phyloP scores from a whole-genome alignment of 2,329 filamentous ascomycete genomes.

The Dryadomyces sulphureus region DNA sequence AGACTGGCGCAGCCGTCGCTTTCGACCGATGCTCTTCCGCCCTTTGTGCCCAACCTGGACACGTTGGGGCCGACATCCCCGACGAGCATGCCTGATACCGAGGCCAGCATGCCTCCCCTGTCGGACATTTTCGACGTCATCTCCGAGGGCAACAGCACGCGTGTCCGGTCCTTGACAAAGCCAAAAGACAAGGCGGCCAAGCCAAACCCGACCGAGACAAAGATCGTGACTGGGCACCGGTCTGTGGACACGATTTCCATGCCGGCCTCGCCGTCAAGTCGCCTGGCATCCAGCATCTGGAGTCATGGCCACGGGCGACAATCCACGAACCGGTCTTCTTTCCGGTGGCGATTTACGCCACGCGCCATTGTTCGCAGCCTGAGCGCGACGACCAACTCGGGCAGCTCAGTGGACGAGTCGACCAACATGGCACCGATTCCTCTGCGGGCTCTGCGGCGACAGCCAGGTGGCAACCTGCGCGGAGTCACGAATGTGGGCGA shows the following conservation, averaged over 20 bases:
- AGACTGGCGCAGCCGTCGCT: conserved; percentile 23
- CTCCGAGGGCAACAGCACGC: background rate
- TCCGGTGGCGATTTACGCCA: conserved; percentile 37
- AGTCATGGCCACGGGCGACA: conserved; percentile 27
- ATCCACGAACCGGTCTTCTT: conserved; percentile 32
- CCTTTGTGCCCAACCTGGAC: conserved; percentile 31
- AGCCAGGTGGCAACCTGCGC: conserved; percentile 61
- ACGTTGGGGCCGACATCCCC: conserved; percentile 17
- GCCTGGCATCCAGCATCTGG: conserved; percentile 19
- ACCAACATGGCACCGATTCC: conserved; percentile 34
- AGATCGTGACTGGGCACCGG: background rate
- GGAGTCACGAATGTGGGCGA: conserved; percentile 53
- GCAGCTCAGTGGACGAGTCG: conserved; percentile 30
- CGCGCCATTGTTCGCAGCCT: conserved; percentile 42
- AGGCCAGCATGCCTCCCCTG: background rate
- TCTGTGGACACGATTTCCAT: conserved; percentile 4
- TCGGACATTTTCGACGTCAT: conserved; percentile 4
- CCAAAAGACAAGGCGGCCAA: no score
- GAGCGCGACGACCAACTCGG: conserved; percentile 43
- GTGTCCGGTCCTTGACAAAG: no score
- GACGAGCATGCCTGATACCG: background rate
- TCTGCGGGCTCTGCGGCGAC: conserved; percentile 51
- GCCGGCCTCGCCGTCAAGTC: conserved; percentile 11
- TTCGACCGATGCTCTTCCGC: conserved; percentile 26
- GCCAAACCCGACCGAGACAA: background rate